phyloP scores from a whole-genome alignment of 768 basidiomycete species.

The Clavulina sp. region DNA sequence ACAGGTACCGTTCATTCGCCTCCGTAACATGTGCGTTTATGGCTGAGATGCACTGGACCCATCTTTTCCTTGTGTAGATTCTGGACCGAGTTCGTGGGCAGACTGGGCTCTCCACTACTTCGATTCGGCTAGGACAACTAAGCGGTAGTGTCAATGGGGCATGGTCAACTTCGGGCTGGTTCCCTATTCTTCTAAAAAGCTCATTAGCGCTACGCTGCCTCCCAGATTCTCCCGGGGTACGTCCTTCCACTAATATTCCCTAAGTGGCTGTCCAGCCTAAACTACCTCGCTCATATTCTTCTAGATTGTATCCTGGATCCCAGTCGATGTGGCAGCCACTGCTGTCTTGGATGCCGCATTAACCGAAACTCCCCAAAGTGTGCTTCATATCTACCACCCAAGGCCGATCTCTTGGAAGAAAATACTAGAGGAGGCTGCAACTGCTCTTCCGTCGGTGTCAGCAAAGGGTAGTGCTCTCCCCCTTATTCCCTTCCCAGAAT shows the following conservation, averaged over 20 bases:
- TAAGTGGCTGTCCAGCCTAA: neutral
- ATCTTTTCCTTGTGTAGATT: too few relatives aligned
- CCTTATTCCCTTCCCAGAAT: slow-evolving; percentile 13
- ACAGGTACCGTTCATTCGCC: slow-evolving; percentile 22
- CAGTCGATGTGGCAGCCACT: slow-evolving; percentile 15
- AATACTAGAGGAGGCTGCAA: slow-evolving; percentile 9
- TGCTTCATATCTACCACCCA: slow-evolving; percentile 14
- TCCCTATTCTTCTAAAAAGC: slow-evolving; percentile 25
- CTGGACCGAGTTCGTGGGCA: too few relatives aligned
- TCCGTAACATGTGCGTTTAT: too few relatives aligned
- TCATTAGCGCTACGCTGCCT: slow-evolving; percentile 2
- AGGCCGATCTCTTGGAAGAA: slow-evolving; percentile 12
- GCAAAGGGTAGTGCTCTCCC: too few relatives aligned
- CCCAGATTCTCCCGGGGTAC: neutral
- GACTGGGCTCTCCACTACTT: slow-evolving; percentile 18
- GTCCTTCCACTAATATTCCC: neutral
- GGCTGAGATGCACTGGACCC: too few relatives aligned
- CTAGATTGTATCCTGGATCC: neutral
- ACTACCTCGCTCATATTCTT: neutral
- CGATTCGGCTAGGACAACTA: slow-evolving; percentile 26
- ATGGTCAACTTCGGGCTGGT: slow-evolving; percentile 28
- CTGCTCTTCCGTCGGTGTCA: too few relatives aligned
- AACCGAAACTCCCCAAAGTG: slow-evolving; percentile 8
- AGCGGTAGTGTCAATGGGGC: slow-evolving; percentile 21
- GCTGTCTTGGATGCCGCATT: slow-evolving; percentile 14